A percentile compares a stretch with the other conserved stretches of the same genome.
phyloP scores from a whole-genome alignment of 768 basidiomycete genomes.

The Austroboletus eburneus region DNA sequence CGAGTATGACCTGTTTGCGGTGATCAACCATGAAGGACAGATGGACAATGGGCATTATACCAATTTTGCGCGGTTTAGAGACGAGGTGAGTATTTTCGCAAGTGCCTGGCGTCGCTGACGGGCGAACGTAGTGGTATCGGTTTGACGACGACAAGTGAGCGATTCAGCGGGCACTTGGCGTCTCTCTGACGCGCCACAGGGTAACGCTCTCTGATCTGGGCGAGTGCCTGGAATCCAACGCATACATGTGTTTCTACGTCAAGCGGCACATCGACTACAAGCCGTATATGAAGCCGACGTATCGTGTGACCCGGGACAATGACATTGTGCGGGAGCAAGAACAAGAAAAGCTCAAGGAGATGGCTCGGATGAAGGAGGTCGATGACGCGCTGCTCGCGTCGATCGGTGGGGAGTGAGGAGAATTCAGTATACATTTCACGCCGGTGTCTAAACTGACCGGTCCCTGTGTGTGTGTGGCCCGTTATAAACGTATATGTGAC shows the following conservation, averaged over 20 bases:
- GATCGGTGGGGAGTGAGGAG: conserved; percentile 22
- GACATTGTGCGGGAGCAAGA: conserved; percentile 62
- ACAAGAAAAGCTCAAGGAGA: conserved; percentile 48
- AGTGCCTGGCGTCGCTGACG: neutral
- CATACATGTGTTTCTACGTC: conserved; percentile 96
- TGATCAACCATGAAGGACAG: conserved; percentile 92
- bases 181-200: conserved; percentile 32
- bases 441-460: conserved; percentile 8
- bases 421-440: conserved; percentile 10
- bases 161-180: neutral
- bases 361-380: conserved; percentile 53
- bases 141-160: conserved; percentile 92
- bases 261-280: conserved; percentile 87
- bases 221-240: conserved; percentile 64
- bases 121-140: conserved; percentile 69
- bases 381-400: conserved; percentile 62
- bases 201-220: conserved; percentile 69
- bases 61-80: conserved; percentile 76
- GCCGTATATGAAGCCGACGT: conserved; percentile 62
- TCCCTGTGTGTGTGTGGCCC: neutral
- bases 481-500: too few species aligned
- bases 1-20: conserved; percentile 88
- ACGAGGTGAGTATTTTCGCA: conserved; percentile 82
- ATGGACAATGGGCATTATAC: conserved; percentile 96
- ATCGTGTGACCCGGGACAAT: conserved; percentile 59